Evolutionary conservation across 2,329 filamentous ascomycete genomes (phyloP), one percentile per base, ranked within the genome.

Genomic region (Exophiala oligosperma): DNA sequence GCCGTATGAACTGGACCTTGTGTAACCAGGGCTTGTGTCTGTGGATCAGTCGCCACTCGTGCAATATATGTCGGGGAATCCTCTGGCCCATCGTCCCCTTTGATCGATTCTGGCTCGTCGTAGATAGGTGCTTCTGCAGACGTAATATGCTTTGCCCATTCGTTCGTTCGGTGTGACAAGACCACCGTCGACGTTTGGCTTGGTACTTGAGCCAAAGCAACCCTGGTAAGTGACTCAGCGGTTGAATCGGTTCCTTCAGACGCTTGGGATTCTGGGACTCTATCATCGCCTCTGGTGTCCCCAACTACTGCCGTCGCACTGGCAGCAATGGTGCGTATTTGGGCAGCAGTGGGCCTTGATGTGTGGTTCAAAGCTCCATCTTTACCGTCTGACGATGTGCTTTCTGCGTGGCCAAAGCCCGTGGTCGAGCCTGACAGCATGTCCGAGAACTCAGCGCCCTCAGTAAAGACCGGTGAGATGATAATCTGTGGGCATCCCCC

Each of bases 121-220:
- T 82, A 73, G 49, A 86, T 82, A 1, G 91, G 91, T 4, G 78
- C 76, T 14, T 97, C 92, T 5, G 93, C 92, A 43, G 83, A 77
- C 62, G 86, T 85, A 9, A 96, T 79, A 71, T 96, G 91, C 72
- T 96, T 97, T 0, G 92, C 91, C 93, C 93, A 97, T 74, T 97
- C 93, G 64, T 96, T 96, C 1, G 92, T 97, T 57, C 93, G 85
- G 70, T 94, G 96, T 0, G 89, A 90, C 71, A 91, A 78, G 1
- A 92, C 88, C 7, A 96, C 83, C 60, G 84, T 87, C 1, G 92
- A 94, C 35, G 92, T 74, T 11, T 85, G 84, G n/a, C 80, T 77
- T 0, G 90, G 90, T 8, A 96, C 80, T 9, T 80, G 80, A 2
- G 85, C 84, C 32, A 77, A 70, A 3, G 72, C 72, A 38, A 68